Percentiles rank a stretch among this genome's conserved stretches.
phyloP scores from a whole-genome alignment of 1,139 yeast species.

The Yamadazyma atlantica region DNA sequence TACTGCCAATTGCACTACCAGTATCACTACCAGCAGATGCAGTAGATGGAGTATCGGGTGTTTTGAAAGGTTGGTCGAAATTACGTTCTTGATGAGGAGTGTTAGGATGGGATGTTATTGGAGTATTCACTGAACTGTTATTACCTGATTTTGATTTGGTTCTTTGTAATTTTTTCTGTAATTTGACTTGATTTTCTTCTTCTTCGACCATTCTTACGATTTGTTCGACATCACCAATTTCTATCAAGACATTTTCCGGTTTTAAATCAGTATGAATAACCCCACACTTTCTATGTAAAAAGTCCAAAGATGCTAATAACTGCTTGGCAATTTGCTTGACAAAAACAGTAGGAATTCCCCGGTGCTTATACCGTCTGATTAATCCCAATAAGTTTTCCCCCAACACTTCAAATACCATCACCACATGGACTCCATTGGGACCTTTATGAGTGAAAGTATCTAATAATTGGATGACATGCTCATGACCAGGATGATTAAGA shows the following conservation, averaged over 20 bases:
- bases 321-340: constrained; percentile 84
- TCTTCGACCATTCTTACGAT: constrained; percentile 59
- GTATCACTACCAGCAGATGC: constrained; percentile 3
- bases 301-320: constrained; percentile 72
- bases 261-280: constrained; percentile 87
- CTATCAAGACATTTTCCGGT: constrained; percentile 85
- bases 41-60: constrained; percentile 8
- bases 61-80: constrained; percentile 4
- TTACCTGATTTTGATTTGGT: constrained; percentile 19
- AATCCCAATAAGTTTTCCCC: constrained; percentile 80
- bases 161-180: constrained; percentile 37
- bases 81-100: constrained; percentile 14
- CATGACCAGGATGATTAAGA: constrained; percentile 62
- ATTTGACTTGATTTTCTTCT: constrained; percentile 49
- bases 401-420: constrained; percentile 86
- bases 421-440: constrained; percentile 74
- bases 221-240: constrained; percentile 74
- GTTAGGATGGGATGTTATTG: constrained; percentile 13
- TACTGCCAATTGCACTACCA: constrained; percentile 1
- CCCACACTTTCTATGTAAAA: constrained; percentile 83
- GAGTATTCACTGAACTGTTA: constrained; percentile 18
- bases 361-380: constrained; percentile 64
- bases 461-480: constrained; percentile 61
- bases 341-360: constrained; percentile 71
- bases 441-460: constrained; percentile 71